Evolutionary conservation across 2,329 filamentous ascomycete genomes (phyloP), one percentile per base, ranked within the genome.

Genomic region (Aspergillus piperis): DNA sequence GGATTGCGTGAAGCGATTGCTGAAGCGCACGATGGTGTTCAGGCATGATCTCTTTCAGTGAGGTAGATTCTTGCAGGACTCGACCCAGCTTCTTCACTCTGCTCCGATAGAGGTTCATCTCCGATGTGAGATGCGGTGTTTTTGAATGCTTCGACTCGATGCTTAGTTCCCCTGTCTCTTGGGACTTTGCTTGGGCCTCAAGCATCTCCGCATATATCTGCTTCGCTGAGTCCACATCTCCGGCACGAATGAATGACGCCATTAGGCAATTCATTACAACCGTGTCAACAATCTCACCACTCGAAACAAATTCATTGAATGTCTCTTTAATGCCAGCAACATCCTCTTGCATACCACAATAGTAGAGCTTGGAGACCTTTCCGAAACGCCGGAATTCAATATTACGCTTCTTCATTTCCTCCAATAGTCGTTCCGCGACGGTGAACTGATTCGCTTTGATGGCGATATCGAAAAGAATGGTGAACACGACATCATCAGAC

Each of bases 161-260:
- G 72, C 59, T 54, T 19, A 47, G 38, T 2, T 56, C 71, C 58
- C 57, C 68, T 55, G 66, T 68, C 66, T 63, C 71, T 82, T 54
- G 76, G 68, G 61, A 66, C 67, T 21, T 75, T 75, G 44, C 72
- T 59, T 87, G 81, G 27, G 86, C 80, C 2, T 77, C 77, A 74
- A 92, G 93, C 93, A 99, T 98, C 62, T 88, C 87, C 59, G 86
- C 80, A 69, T 97, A 97, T 10, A 96, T 86, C 61, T 89, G 84
- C 67, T 94, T 88, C 2, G 93, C 95, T 0, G 91, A 88, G 6
- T 82, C 78, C 41, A 89, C 85, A 71, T 99, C 93, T 42, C 89
- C 89, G 13, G 89, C 88, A 58, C 87, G 83, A 47, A 97, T 82
- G 19, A 98, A 83, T 1, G 92, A 88, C 0, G 87, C 83, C 63